Evolutionary conservation across 2,329 filamentous ascomycete species (phyloP), one percentile per base, ranked within the genome.

Genomic region (Pseudopyrenochaeta lycopersici): DNA sequence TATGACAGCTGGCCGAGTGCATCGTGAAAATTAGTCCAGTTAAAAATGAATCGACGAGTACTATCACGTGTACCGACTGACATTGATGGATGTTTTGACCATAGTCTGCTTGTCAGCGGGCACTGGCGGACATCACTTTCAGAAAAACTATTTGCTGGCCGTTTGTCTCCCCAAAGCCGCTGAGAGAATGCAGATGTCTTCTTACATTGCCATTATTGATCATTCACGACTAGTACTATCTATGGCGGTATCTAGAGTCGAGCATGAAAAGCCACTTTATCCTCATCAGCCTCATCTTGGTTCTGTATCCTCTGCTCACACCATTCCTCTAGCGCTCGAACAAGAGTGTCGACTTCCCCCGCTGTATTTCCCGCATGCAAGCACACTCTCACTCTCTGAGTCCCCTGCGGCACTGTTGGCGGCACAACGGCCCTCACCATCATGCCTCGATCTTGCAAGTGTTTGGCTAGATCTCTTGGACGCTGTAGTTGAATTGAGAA

Each of bases 351-450:
- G 5, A 80, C 62, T 42, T 81, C 62, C 1, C 60, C 66, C 14
- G 65, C 52, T 2, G 76, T 79, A 46, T 80, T 80, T 7, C 66
- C 67, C 2, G 77, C 77, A 56, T 81, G 78, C 29, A 81, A 55
- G 15, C 76, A 72, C 1, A 81, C 54, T 20, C 77, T 67, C 4
- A 81, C 63, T n/a, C 79, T 67, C 41, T 68, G 68, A 17, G 72
- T 67, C 0, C 77, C 77, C 36, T 66, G 61, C 1, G 77, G 77
- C 3, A 81, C 79, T 4, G 75, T 75, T 1, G 78, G 79, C 43
- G 72, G 67, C 7, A 73, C 72, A 1, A 81, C 71, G 0, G 76
- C 69, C 38, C 73, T 62, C 2, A 75, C 70, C 64, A 73, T 71
- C 63, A 74, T 73, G 2, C 68, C 68, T 11, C 42, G 55, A 10